Conservation (phyloP, 331 rosid genomes). For the Stylosanthes scabra region DNA sequence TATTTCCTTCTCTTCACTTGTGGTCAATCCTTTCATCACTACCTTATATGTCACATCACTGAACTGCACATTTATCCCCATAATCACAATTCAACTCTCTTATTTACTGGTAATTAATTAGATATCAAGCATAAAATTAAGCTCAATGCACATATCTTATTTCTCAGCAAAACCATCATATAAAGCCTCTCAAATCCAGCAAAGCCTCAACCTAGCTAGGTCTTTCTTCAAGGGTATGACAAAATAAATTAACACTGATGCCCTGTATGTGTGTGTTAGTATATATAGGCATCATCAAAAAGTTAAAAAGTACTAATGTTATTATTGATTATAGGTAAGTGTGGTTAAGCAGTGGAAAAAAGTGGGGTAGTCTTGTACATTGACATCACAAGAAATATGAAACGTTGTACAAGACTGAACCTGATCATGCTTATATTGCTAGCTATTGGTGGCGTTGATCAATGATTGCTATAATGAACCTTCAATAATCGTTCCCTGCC, state of each 20-base stretch:
- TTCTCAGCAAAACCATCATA: conserved; percentile 50
- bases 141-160: conserved; percentile 18
- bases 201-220: conserved; percentile 34
- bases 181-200: conserved; percentile 41
- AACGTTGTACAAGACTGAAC: conserved; percentile 91
- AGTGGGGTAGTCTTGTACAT: conserved; percentile 81
- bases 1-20: conserved; percentile 72
- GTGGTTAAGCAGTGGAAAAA: conserved; percentile 47
- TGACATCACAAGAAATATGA: conserved; percentile 60
- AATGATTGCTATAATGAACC: conserved; percentile 61
- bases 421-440: conserved; percentile 78
- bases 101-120: neutral
- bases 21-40: conserved; percentile 67
- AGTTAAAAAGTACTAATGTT: neutral
- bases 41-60: conserved; percentile 88
- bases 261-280: conserved; percentile 24
- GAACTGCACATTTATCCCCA: conserved; percentile 64
- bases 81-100: conserved; percentile 35
- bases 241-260: conserved; percentile 26
- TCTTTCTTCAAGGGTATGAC: conserved; percentile 39
- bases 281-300: conserved; percentile 34
- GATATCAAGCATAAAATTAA: conserved; percentile 21
- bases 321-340: neutral
- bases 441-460: conserved; percentile 67
- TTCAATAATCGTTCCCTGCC: conserved; percentile 69